Evolutionary conservation across 352 stramenopile species (phyloP).

Genomic region (Globisporangium alternatum): DNA sequence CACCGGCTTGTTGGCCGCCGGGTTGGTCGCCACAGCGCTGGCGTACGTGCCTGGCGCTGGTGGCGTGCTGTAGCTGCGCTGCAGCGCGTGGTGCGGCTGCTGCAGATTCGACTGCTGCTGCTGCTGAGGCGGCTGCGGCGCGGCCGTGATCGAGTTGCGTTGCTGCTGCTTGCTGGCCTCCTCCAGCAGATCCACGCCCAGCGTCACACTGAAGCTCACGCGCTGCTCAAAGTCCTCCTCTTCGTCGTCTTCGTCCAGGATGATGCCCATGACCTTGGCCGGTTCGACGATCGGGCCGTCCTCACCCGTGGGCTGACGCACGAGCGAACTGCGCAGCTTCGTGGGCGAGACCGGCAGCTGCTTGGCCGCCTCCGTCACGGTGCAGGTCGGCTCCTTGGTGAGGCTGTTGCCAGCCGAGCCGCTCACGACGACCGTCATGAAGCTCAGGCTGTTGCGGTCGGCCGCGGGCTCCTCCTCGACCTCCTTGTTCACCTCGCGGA

Average conservation of each 20-base stretch:
- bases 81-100: conserved; percentile 14
- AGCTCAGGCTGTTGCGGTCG: conserved; percentile 15
- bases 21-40: conserved; percentile 28
- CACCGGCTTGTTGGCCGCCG: not conserved
- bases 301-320: conserved; percentile 78
- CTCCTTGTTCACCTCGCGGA: conserved; percentile 44
- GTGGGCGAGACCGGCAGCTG: conserved; percentile 17
- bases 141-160: conserved; percentile 44
- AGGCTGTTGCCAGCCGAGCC: conserved; percentile 22
- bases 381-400: conserved; percentile 19
- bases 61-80: conserved; percentile 25
- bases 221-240: conserved; percentile 42
- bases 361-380: conserved; percentile 10
- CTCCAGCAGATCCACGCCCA: conserved; percentile 60
- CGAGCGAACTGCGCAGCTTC: conserved; percentile 12
- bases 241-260: conserved; percentile 54
- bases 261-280: conserved; percentile 79
- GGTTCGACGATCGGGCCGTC: conserved; percentile 68
- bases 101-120: conserved; percentile 10
- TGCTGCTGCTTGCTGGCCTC: conserved; percentile 65
- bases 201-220: conserved; percentile 84
- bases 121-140: conserved; percentile 13
- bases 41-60: conserved; percentile 23
- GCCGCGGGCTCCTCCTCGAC: conserved; percentile 14
- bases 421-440: conserved; percentile 52